Evolutionary conservation across 1,284 basidiomycete species (phyloP).

Genomic region (Kalmanozyma brasiliensis): DNA sequence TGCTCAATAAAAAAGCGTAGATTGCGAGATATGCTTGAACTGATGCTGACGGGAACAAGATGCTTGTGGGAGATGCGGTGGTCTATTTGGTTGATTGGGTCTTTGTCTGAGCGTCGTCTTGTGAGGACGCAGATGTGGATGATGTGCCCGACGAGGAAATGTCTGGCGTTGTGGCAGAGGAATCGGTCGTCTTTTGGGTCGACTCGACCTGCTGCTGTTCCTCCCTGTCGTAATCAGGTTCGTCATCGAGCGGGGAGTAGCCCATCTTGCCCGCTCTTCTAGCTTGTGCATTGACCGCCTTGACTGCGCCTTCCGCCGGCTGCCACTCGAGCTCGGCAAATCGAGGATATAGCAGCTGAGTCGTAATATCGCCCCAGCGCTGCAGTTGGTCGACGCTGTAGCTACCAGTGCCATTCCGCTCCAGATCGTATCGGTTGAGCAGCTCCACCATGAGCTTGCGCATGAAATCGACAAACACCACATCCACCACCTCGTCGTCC

Average conservation of each 20-base stretch:
- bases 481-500: conserved; percentile 48
- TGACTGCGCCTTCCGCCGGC: conserved; percentile 21
- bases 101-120: no score
- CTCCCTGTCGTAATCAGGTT: conserved; percentile 7
- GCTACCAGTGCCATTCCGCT: conserved; percentile 21
- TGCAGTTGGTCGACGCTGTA: conserved; percentile 47
- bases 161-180: no score
- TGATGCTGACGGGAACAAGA: no score
- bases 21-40: no score
- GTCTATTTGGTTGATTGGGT: no score
- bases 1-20: no score
- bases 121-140: no score
- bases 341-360: conserved; percentile 60
- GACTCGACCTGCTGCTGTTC: conserved; percentile 7
- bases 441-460: conserved; percentile 39
- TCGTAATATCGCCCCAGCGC: conserved; percentile 59
- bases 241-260: conserved; percentile 18
- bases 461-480: conserved; percentile 50
- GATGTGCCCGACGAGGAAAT: no score
- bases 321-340: conserved; percentile 58
- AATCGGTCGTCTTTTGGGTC: no score
- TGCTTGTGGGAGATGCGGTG: no score
- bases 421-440: conserved; percentile 39
- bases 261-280: conserved; percentile 46
- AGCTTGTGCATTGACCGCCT: conserved; percentile 27